Evolutionary conservation across 1,284 basidiomycete genomes (phyloP), one percentile per base, ranked within the genome.

Genomic region (Xerocomus amazonicus): DNA sequence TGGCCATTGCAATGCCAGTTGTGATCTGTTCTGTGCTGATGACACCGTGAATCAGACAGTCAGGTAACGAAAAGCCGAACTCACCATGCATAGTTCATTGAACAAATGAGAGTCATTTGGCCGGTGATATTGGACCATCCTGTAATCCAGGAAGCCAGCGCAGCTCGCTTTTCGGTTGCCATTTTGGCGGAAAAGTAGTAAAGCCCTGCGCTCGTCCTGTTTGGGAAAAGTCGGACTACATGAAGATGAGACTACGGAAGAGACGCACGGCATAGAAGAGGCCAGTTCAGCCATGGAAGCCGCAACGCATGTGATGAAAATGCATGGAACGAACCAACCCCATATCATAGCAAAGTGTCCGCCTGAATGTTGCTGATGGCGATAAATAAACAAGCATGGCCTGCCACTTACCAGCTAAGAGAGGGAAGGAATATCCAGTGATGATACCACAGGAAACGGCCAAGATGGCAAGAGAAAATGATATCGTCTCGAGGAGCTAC

Each of bases 261-360:
- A 39, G 4, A 74, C 81, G 57, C 62, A 86, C 78, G 86, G 85
- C 86, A 88, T 87, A 3, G 84, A 76, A 1, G 83, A 84, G 6
- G 82, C 73, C 33, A 88, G 59, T 59, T 87, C 85, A 8, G 84
- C 85, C 71, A 88, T 77, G 19, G 77, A 80, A 3, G 78, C 71
- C 1, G 84, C 83, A 27, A 86, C 70, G 14, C 74, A 73, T 60
- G 79, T 68, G 32, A 88, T 81, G 56, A 87, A 85, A 34, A 83
- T 68, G 51, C 72, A 77, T 1, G 85, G 83, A 51, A 87, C 82
- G 27, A 86, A 68, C 86, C 85, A 88, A 8, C 84, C 85, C 68
- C 82, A 87, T 6, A 86, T 76, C 75, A 87, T 80, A 27, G 83
- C 84, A 31, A 84, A 79, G 62, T 87, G 84, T 4, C 84, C 84